Conservation (phyloP, 2,329 filamentous ascomycete genomes). For the Ophioceras dolichostomum region DNA sequence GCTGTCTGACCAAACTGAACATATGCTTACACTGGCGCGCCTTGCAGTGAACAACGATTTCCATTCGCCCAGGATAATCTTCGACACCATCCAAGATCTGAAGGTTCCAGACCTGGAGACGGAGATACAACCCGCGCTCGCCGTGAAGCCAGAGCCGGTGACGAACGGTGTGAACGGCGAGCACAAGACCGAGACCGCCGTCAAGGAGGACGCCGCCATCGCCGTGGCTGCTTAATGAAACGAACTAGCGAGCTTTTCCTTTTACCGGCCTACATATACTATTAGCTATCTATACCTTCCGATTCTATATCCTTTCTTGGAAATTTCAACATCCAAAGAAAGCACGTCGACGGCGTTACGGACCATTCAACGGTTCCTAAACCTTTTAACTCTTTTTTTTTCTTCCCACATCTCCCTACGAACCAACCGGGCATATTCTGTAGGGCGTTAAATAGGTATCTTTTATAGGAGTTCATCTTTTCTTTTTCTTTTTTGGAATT, state of each 20-base stretch:
- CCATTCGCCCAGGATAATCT: constrained; percentile 71
- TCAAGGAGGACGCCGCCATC: neutral
- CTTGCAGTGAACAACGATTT: constrained; percentile 88
- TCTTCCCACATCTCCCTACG: too few species aligned
- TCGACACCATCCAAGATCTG: constrained; percentile 73
- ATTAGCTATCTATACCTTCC: too few species aligned
- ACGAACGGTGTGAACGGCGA: constrained; percentile 5
- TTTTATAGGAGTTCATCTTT: too few species aligned
- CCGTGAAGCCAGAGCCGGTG: constrained; percentile 2
- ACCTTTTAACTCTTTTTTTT: neutral
- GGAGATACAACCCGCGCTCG: constrained; percentile 18
- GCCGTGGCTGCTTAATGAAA: neutral
- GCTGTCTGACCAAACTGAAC: too few species aligned
- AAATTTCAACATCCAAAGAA: too few species aligned
- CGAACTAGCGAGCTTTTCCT: too few species aligned
- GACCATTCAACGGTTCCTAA: constrained; percentile 1
- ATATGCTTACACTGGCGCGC: neutral
- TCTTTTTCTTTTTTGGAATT: neutral
- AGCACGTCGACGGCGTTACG: too few species aligned
- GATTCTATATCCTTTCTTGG: too few species aligned
- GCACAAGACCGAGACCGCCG: neutral
- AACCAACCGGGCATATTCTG: too few species aligned
- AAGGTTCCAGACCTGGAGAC: constrained; percentile 51
- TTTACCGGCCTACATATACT: too few species aligned
- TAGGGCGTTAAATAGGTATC: too few species aligned